Evolutionary conservation across 2,329 filamentous ascomycete species (phyloP), one percentile per base, ranked within the genome.

Genomic region (Zymoseptoria crescenta): DNA sequence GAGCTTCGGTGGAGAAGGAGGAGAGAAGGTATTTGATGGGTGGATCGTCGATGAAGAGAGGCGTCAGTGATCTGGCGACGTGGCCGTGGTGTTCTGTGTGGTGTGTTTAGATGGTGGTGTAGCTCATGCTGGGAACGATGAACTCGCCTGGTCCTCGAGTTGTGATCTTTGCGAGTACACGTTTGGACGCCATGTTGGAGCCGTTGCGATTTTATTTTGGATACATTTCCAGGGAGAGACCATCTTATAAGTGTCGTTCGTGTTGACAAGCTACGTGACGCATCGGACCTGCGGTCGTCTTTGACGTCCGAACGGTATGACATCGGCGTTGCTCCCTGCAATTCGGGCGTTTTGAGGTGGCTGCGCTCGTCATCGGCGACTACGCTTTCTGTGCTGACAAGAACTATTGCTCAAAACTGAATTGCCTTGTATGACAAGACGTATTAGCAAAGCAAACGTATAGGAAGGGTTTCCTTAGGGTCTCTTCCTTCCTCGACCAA

Each of bases 41-140:
- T 1, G 67, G 68, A 48, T 70, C 68, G 49, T 59, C 41, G n/a
- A 49, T 24, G 60, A 68, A 68, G 16, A 60, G 60, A 7, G 41
- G n/a, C 5, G 56, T 52, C 2, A 65, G 56, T 8, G 50, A 24
- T 13, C 49, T 45, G 7, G 59, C 51, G 7, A 49, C 51, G 35
- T 58, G 52, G 8, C 28, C n/a, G 27, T 53, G 53, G 50, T 61
- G 58, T 50, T 58, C 59, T 58, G 41, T 9, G 35, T n/a, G 9
- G 5, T 41, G 35, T 16, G 35, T 9, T 41, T 16, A 41, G 35
- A 13, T 41, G 35, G n/a, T 16, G 35, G 10, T 41, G 35, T 41
- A 41, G 8, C 35, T 13, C 5, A 41, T 9, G 35, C 10, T 4
- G 10, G 35, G 9, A 41, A 16, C 35, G 35, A 41, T 9, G 8